Conservation (phyloP, 176 grass and related monocot genomes). For the Hsuehochloa calcarea region DNA sequence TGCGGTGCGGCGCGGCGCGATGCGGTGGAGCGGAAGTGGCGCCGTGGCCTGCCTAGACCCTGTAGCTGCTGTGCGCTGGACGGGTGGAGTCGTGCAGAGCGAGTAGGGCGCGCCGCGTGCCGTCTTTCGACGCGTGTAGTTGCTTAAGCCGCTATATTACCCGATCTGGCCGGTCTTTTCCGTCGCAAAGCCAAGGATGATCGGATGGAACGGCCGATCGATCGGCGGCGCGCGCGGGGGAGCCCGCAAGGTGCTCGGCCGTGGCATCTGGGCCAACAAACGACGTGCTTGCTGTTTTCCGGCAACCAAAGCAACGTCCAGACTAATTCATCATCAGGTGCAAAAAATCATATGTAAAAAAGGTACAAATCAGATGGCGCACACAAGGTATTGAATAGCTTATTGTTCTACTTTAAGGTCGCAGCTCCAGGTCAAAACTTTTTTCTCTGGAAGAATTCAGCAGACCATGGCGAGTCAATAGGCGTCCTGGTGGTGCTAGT, state of each 20-base stretch:
- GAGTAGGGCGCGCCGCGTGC: not conserved
- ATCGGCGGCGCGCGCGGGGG: no score
- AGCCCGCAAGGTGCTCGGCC: not conserved
- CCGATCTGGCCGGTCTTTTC: no score
- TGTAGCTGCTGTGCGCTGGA: no score
- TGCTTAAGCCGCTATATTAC: no score
- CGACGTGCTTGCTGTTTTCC: no score
- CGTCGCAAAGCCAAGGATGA: no score
- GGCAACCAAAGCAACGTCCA: no score
- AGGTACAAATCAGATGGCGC: not conserved
- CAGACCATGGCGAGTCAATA: slow-evolving; percentile 33
- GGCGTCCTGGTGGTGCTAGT: slow-evolving; percentile 34
- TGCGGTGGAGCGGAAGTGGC: no score
- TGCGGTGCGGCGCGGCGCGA: not conserved
- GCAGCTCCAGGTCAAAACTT: slow-evolving; percentile 46
- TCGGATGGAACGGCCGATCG: not conserved
- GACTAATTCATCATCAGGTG: not conserved
- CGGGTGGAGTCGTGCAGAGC: not conserved
- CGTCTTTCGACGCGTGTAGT: no score
- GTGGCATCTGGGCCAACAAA: not conserved
- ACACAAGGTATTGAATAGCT: slow-evolving; percentile 31
- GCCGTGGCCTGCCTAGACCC: no score
- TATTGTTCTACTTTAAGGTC: slow-evolving; percentile 54
- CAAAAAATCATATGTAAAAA: not conserved
- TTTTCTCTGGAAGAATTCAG: slow-evolving; percentile 30